phyloP scores from a whole-genome alignment of 2,329 filamentous ascomycete species.

The Colletotrichum tropicicola region DNA sequence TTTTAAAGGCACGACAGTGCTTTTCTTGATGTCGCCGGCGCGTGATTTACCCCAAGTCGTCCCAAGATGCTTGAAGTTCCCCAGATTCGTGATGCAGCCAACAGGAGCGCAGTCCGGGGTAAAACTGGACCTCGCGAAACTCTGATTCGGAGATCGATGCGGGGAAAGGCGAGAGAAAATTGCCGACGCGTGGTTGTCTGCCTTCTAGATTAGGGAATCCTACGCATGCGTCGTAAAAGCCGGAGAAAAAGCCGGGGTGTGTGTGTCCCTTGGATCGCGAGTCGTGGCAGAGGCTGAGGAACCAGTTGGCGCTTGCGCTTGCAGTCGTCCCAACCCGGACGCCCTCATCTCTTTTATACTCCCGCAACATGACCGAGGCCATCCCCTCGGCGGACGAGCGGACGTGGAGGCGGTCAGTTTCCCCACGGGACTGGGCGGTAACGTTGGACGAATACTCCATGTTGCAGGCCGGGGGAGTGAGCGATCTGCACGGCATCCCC shows the following conservation, averaged over 20 bases:
- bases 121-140: neutral
- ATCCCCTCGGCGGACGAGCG: neutral
- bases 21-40: neutral
- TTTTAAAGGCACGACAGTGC: neutral
- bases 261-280: neutral
- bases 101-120: neutral
- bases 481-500: neutral
- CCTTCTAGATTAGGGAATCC: neutral
- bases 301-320: neutral
- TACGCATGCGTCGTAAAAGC: neutral
- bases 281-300: too few species aligned
- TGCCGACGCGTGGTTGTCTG: too few species aligned
- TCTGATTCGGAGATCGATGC: neutral
- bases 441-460: neutral
- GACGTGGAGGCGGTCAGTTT: neutral
- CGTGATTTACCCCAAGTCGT: neutral
- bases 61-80: neutral
- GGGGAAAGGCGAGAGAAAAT: conserved; percentile 9
- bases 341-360: neutral
- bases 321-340: neutral
- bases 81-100: neutral
- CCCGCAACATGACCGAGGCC: neutral
- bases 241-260: neutral
- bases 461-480: too few species aligned
- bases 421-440: neutral